Percentiles rank a stretch among this genome's conserved stretches.
Evolutionary conservation across 2,329 filamentous ascomycete genomes (phyloP).

Genomic region (Cladosporium sp.): DNA sequence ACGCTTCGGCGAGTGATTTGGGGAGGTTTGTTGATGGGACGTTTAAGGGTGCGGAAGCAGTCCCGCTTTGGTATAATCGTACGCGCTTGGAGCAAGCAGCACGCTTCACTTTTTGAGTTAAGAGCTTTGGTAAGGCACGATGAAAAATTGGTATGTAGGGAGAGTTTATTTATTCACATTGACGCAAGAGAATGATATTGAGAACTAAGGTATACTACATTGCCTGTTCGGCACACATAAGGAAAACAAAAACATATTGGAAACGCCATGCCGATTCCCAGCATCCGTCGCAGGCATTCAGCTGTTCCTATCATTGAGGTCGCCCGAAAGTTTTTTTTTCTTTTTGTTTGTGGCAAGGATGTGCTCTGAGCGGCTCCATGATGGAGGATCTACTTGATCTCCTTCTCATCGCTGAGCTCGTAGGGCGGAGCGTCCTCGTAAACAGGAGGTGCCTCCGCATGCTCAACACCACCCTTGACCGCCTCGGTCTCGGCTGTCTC

Average conservation of each 20-base stretch:
- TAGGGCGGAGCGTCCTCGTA: constrained; percentile 35
- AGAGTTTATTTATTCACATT: not conserved
- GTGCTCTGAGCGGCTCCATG: no score
- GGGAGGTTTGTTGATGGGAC: constrained; percentile 6
- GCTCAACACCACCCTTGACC: constrained; percentile 5
- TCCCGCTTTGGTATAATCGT: not conserved
- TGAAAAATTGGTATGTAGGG: no score
- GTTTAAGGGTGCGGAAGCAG: not conserved
- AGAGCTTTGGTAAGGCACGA: not conserved
- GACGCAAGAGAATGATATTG: constrained; percentile 1
- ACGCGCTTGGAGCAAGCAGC: not conserved
- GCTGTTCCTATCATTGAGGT: not conserved
- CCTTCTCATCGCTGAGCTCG: constrained; percentile 21
- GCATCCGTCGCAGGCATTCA: not conserved
- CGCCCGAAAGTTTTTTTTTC: not conserved
- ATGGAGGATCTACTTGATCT: not conserved
- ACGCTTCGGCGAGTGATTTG: not conserved
- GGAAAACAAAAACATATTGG: not conserved
- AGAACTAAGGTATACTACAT: constrained; percentile 6
- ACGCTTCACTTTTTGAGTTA: not conserved
- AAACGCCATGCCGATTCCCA: constrained; percentile 2
- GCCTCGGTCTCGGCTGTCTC: constrained; percentile 8
- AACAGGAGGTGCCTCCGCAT: constrained; percentile 25
- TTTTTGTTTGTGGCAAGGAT: no score
- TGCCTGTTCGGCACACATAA: not conserved